Percentiles rank a stretch among this genome's conserved stretches.
phyloP scores from a whole-genome alignment of 495 filamentous ascomycete species.

The Friedmanniomyces simplex region DNA sequence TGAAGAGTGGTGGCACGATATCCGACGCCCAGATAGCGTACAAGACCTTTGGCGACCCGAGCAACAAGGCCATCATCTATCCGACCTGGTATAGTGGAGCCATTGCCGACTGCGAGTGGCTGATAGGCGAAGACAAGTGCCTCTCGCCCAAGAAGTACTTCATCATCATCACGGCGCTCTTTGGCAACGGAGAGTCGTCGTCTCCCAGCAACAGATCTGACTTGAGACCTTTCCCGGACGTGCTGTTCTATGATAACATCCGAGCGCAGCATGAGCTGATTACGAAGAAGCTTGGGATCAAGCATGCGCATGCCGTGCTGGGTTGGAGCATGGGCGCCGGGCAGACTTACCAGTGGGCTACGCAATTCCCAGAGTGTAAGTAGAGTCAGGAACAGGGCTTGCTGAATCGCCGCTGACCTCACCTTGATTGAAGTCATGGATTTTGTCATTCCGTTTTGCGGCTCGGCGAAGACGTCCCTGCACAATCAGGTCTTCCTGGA shows the following conservation, averaged over 20 bases:
- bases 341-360: slow-evolving; percentile 62
- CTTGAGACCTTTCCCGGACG: slow-evolving; percentile 47
- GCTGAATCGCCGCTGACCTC: neutral
- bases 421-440: slow-evolving; percentile 35
- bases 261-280: slow-evolving; percentile 55
- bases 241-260: slow-evolving; percentile 60
- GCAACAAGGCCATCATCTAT: slow-evolving; percentile 56
- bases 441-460: slow-evolving; percentile 55
- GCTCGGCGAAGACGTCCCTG: slow-evolving; percentile 53
- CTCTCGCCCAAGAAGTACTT: slow-evolving; percentile 54
- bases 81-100: slow-evolving; percentile 49
- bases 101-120: slow-evolving; percentile 56
- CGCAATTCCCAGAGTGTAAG: slow-evolving; percentile 52
- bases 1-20: slow-evolving; percentile 49
- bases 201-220: slow-evolving; percentile 54
- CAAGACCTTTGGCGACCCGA: slow-evolving; percentile 56
- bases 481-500: slow-evolving; percentile 65
- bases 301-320: slow-evolving; percentile 50
- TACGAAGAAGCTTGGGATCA: slow-evolving; percentile 52
- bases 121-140: slow-evolving; percentile 51
- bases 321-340: slow-evolving; percentile 65
- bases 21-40: slow-evolving; percentile 53
- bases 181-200: slow-evolving; percentile 63
- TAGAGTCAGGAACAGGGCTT: neutral
- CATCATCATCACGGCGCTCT: slow-evolving; percentile 60